phyloP scores from a whole-genome alignment of 2,329 filamentous ascomycete species.

The Ilyonectria destructans region DNA sequence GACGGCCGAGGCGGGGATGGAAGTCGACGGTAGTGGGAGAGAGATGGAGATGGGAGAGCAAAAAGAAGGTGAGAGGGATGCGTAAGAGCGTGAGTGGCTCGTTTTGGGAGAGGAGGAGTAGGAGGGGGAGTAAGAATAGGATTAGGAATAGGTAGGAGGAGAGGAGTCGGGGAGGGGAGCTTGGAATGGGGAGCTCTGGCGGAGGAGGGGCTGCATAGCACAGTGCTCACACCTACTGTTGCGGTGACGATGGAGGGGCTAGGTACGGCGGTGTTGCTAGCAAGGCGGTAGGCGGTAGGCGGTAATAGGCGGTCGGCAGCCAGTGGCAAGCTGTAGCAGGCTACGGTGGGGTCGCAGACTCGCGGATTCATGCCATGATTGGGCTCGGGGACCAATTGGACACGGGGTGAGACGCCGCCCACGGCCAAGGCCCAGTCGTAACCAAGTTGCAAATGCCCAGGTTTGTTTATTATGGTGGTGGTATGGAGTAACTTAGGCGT shows the following conservation, averaged over 20 bases:
- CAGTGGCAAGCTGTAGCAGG: slow-evolving; percentile 19
- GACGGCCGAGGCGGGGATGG: slow-evolving; percentile 38
- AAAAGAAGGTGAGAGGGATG: slow-evolving; percentile 12
- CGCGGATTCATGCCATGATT: slow-evolving; percentile 22
- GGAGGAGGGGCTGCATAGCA: slow-evolving; percentile 42
- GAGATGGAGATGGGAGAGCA: slow-evolving; percentile 18
- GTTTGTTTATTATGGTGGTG: slow-evolving; percentile 24
- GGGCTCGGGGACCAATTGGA: slow-evolving; percentile 16
- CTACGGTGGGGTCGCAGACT: slow-evolving; percentile 16
- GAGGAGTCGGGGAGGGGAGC: slow-evolving; percentile 45
- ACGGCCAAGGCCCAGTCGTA: slow-evolving; percentile 4
- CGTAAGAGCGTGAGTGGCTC: slow-evolving; percentile 33
- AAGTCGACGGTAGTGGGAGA: slow-evolving; percentile 12
- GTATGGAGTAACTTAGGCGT: neutral
- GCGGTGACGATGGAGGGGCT: slow-evolving; percentile 57
- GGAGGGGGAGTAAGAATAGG: slow-evolving; percentile 30
- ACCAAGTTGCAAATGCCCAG: slow-evolving; percentile 15
- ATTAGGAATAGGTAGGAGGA: slow-evolving; percentile 26
- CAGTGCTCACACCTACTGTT: slow-evolving; percentile 20
- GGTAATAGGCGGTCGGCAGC: slow-evolving; percentile 4
- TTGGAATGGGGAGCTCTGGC: slow-evolving; percentile 36
- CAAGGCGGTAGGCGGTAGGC: slow-evolving; percentile 13
- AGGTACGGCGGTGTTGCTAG: slow-evolving; percentile 41
- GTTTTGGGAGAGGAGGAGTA: slow-evolving; percentile 29
- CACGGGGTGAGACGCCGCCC: slow-evolving; percentile 21